A percentile compares a stretch with the other conserved stretches of the same genome.
Conservation (phyloP, 192 early-diverging fungal species). For the Rhizophagus prolifer region DNA sequence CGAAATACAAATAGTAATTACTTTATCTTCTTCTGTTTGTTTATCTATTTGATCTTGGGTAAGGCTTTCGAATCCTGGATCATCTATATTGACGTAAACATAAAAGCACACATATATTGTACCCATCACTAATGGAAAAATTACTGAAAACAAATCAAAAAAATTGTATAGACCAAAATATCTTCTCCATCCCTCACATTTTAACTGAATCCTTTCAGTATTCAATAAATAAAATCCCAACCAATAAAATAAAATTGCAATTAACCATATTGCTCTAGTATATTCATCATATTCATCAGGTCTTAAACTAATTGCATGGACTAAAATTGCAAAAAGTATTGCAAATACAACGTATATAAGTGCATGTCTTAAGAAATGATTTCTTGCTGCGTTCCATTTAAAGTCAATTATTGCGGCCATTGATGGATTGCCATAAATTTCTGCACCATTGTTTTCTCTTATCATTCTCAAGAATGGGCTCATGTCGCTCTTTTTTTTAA, state of each 20-base stretch:
- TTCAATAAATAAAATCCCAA: background rate
- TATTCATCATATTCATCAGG: background rate
- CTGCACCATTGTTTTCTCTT: too few species aligned
- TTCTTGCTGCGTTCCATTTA: background rate
- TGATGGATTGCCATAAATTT: too few species aligned
- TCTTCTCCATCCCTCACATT: background rate
- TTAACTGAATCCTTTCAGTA: too few species aligned
- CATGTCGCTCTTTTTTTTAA: too few species aligned
- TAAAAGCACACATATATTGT: background rate
- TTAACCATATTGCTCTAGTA: too few species aligned
- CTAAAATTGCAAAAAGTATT: background rate
- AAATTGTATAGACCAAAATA: slow-evolving; percentile 5
- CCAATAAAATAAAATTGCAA: background rate
- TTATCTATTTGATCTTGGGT: background rate
- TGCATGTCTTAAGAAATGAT: too few species aligned
- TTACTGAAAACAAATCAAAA: background rate
- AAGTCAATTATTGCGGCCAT: too few species aligned
- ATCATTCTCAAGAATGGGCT: too few species aligned
- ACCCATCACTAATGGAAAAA: too few species aligned
- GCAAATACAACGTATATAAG: background rate
- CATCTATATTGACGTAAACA: background rate
- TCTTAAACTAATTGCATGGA: background rate
- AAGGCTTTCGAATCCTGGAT: too few species aligned
- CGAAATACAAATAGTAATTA: background rate
- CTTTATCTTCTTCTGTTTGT: too few species aligned